A percentile compares a stretch with the other conserved stretches of the same genome.
These are phyloP conservation scores for Xanthoconium stramineum DNA, from an alignment of 768 basidiomycete species.

Conservation along the genomic window DNA sequence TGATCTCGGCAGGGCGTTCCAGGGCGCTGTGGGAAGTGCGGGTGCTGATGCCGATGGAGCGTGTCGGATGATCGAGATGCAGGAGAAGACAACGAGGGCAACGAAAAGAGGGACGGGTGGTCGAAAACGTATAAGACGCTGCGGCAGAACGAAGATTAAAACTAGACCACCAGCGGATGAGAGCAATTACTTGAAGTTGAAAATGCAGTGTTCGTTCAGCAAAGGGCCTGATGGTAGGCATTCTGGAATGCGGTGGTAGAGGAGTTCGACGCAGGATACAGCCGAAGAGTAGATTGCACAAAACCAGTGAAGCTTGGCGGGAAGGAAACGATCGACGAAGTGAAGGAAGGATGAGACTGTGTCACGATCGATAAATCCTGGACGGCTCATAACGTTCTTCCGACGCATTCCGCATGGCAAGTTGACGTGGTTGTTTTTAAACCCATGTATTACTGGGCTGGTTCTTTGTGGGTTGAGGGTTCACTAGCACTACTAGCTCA, in stretches of 20 bases:
- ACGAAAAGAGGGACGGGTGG: slow-evolving; percentile 1
- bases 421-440: no score
- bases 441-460: no score
- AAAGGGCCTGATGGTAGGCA: slow-evolving; percentile 7
- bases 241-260: neutral
- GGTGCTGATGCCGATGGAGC: neutral
- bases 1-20: slow-evolving; percentile 2
- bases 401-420: no score
- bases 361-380: neutral
- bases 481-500: no score
- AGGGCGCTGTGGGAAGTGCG: slow-evolving; percentile 3
- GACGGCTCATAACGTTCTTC: no score
- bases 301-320: neutral
- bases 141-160: neutral
- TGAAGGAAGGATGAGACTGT: neutral
- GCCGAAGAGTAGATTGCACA: neutral
- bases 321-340: neutral
- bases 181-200: slow-evolving; percentile 8
- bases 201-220: slow-evolving; percentile 8
- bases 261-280: neutral
- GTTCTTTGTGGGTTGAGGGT: no score
- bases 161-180: neutral
- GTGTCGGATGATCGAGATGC: slow-evolving; percentile 5
- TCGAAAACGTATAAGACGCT: slow-evolving; percentile 5
- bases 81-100: slow-evolving; percentile 11